Percentiles rank a stretch among this genome's conserved stretches.
Conservation (phyloP, 1,284 basidiomycete genomes). For the Sanghuangporus baumii region DNA sequence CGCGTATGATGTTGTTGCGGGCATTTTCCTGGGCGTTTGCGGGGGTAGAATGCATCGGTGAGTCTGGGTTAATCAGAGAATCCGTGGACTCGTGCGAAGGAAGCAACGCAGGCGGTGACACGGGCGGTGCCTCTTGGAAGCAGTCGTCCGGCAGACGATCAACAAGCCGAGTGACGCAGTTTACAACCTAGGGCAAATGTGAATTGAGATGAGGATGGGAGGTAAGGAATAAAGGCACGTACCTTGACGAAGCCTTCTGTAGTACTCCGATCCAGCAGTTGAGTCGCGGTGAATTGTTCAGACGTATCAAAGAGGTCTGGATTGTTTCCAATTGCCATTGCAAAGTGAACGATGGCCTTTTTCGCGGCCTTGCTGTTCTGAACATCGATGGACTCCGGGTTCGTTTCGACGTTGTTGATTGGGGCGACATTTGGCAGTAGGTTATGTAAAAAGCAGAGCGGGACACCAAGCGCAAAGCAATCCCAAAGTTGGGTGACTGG, state of each 20-base stretch:
- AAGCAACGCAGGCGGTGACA: conserved; percentile 46
- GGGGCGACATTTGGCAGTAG: conserved; percentile 67
- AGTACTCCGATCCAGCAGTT: conserved; percentile 84
- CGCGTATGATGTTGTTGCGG: conserved; percentile 75
- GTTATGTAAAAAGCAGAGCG: conserved; percentile 95
- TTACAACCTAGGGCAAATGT: conserved; percentile 62
- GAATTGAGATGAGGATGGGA: conserved; percentile 6
- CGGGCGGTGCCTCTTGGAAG: conserved; percentile 59
- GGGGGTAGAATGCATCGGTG: conserved; percentile 33
- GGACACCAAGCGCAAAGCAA: conserved; percentile 87
- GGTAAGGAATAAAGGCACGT: conserved; percentile 21
- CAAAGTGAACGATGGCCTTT: conserved; percentile 72
- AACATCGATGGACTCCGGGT: conserved; percentile 56
- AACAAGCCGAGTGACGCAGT: conserved; percentile 87
- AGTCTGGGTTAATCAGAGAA: conserved; percentile 41
- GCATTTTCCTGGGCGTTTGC: conserved; percentile 59
- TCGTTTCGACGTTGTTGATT: conserved; percentile 61
- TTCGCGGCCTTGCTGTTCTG: conserved; percentile 76
- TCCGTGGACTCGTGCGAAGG: conserved; percentile 56
- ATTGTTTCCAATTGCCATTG: conserved; percentile 52
- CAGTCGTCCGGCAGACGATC: conserved; percentile 73
- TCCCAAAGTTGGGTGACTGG: conserved; percentile 94
- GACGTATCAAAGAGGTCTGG: conserved; percentile 53
- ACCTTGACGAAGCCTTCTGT: conserved; percentile 97
- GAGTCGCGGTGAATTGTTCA: conserved; percentile 79